These are phyloP conservation scores for Gonium pectorale DNA, from an alignment of 139 green algal species.

Conservation along the genomic window DNA sequence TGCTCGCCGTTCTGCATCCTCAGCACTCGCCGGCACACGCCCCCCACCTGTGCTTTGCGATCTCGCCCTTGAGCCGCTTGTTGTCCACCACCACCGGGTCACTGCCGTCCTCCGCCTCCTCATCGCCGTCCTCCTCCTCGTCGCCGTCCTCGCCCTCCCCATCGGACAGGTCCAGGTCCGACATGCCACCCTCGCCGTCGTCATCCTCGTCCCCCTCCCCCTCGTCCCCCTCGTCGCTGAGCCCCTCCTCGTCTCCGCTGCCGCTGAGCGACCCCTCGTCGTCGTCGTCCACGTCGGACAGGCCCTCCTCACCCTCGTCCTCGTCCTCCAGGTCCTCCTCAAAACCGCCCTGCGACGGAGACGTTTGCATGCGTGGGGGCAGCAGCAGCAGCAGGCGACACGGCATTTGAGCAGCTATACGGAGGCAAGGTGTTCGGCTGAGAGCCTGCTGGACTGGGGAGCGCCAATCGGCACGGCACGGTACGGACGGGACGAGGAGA, in stretches of 20 bases:
- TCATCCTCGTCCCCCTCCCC: neutral
- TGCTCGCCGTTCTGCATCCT: too few species aligned
- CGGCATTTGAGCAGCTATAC: too few species aligned
- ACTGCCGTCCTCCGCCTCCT: slow-evolving; percentile 14
- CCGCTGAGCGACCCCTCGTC: neutral
- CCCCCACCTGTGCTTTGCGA: slow-evolving; percentile 49
- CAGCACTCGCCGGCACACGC: neutral
- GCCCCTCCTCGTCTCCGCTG: neutral
- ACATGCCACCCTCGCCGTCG: slow-evolving; percentile 15
- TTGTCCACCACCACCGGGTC: slow-evolving; percentile 64
- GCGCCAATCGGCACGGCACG: too few species aligned
- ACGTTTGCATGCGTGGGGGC: neutral
- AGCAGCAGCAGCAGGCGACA: too few species aligned
- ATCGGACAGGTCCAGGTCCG: neutral
- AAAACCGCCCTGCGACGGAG: neutral
- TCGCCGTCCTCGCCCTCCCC: slow-evolving; percentile 15
- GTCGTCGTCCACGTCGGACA: neutral
- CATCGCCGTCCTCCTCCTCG: slow-evolving; percentile 45
- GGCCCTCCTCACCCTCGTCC: slow-evolving; percentile 14
- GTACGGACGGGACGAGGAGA: too few species aligned
- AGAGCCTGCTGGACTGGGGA: too few species aligned
- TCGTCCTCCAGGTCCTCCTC: slow-evolving; percentile 40
- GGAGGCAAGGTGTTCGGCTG: too few species aligned
- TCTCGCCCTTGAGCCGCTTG: slow-evolving; percentile 62
- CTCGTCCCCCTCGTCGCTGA: neutral